Evolutionary conservation across 805 yeast species (phyloP).

Genomic region (Monosporozyma unispora): DNA sequence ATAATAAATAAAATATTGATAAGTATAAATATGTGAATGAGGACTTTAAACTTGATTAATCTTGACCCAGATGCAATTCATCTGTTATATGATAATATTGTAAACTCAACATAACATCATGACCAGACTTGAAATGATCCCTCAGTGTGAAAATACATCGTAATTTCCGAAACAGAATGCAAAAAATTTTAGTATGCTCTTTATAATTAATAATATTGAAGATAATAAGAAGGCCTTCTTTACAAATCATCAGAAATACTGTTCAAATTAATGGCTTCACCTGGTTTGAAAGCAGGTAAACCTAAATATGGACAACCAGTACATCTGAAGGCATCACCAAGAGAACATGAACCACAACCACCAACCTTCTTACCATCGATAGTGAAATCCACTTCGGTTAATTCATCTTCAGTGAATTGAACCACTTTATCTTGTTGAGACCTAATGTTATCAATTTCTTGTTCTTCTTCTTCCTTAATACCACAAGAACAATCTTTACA

Average conservation of each 20-base stretch:
- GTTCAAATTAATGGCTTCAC: conserved; percentile 74
- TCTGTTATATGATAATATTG: not conserved
- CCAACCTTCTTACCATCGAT: conserved; percentile 89
- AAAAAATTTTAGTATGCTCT: not conserved
- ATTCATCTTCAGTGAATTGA: conserved; percentile 46
- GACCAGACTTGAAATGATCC: not conserved
- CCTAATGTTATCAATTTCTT: conserved; percentile 33
- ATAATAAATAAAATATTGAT: not conserved
- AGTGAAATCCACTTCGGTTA: conserved; percentile 89
- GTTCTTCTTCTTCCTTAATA: conserved; percentile 76
- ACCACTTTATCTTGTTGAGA: conserved; percentile 33
- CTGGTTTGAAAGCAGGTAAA: conserved; percentile 96
- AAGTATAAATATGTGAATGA: not conserved
- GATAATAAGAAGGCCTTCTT: not conserved
- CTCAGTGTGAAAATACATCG: not conserved
- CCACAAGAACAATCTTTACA: conserved; percentile 99
- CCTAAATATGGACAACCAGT: conserved; percentile 98
- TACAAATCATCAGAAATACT: conserved; percentile 70
- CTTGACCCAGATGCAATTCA: not conserved
- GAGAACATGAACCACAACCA: conserved; percentile 93
- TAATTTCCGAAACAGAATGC: not conserved
- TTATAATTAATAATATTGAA: not conserved
- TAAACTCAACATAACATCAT: not conserved
- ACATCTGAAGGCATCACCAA: conserved; percentile 97
- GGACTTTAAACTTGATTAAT: not conserved